A percentile compares a stretch with the other conserved stretches of the same genome.
These are phyloP conservation scores for Phyllosticta paracitricarpa DNA, from an alignment of 2,329 filamentous ascomycete genomes.

Conservation along the genomic window DNA sequence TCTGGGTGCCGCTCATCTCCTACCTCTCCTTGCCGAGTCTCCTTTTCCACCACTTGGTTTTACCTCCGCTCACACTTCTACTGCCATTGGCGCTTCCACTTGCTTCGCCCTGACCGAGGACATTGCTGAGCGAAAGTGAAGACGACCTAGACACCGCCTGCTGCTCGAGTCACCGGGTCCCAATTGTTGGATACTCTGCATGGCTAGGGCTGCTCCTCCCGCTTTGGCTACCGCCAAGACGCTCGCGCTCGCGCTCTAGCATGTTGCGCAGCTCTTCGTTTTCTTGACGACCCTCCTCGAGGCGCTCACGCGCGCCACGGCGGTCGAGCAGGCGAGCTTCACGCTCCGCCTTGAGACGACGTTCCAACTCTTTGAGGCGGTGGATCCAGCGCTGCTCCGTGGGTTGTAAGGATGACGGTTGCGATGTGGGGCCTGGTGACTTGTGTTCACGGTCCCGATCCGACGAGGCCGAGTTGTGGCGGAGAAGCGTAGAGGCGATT, in stretches of 20 bases:
- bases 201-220: conserved; percentile 6
- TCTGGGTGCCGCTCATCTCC: background rate
- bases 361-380: conserved; percentile 76
- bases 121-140: background rate
- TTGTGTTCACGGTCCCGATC: conserved; percentile 12
- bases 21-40: background rate
- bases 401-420: conserved; percentile 22
- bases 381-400: conserved; percentile 74
- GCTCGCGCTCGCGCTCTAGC: conserved; percentile 47
- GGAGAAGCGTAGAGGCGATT: conserved; percentile 42
- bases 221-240: background rate
- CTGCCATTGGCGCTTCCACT: background rate
- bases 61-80: background rate
- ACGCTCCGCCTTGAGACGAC: conserved; percentile 77
- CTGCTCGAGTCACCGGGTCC: conserved; percentile 1
- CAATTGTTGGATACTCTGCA: conserved; percentile 3
- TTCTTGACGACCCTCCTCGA: conserved; percentile 66
- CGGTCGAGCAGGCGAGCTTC: conserved; percentile 80
- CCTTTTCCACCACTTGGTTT: background rate
- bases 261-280: conserved; percentile 59
- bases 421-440: conserved; percentile 17
- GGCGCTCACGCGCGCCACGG: conserved; percentile 66
- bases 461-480: conserved; percentile 37
- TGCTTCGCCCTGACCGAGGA: background rate
- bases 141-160: background rate